Base-by-base conservation (phyloP, 495 filamentous ascomycete genomes). In the Venustampulla echinocandica region DNA sequence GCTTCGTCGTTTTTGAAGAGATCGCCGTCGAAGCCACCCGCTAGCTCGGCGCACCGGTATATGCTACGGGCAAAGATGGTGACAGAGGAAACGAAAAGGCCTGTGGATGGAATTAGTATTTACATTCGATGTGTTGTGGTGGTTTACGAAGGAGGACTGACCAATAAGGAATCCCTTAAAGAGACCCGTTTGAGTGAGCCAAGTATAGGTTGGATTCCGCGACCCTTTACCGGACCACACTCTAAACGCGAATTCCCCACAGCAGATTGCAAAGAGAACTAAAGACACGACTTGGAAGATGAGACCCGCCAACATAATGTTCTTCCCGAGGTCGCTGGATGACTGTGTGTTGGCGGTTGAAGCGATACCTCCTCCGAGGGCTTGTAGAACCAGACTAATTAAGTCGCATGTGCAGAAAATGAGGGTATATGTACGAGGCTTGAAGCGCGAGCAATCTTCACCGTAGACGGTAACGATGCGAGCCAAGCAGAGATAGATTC, bases 401-500 rank as follows among this genome's bases (percentile, higher is more conserved):
- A 78, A 41, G 55, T 80, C 76, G 55, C 63, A 73, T 24, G 65
- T 54, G 46, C 75, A 63, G 62, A 80, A 81, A 38, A 74, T 46
- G 39, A 70, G 58, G 10, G 71, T 71, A 50, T 78, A 75, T 15
- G 64, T 69, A 17, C 69, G 60, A 3, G 76, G 73, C 19, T 56
- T 55, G 44, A 80, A 58, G 30, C 68, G 63, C 3, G 75, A 76
- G 49, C 70, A 57, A 4, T 61, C 46, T 19, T 64, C 55, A 25
- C 74, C 70, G 47, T 73, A 71, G 19, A 74, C 65, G 4, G 61
- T 63, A 45, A 80, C 64, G 44, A 79, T 71, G 17, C 73, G 67
- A 6, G 67, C 65, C 1, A 81, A 67, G 59, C 68, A 75, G 21
- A 80, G 61, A 55, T 81, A 81, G 50, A 81, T 71, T 4, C 46